These are phyloP conservation scores for Talaromyces sp. DNA, from an alignment of 2,329 filamentous ascomycete species.

Conservation along the genomic window DNA sequence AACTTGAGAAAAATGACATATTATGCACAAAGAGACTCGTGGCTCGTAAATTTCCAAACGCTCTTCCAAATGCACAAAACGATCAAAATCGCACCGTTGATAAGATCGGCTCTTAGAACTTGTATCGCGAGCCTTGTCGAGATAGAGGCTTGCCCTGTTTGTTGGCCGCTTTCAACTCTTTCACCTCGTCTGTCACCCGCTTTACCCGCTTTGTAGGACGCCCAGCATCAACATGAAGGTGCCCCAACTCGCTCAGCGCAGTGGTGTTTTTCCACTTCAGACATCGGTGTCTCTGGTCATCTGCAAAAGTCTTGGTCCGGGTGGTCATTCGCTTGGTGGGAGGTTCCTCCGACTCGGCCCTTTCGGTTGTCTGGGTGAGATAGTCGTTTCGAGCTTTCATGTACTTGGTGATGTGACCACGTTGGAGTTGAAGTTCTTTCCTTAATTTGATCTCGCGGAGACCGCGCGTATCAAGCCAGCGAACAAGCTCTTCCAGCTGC, in stretches of 20 bases:
- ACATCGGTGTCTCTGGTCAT: conserved; percentile 56
- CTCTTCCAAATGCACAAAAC: neutral
- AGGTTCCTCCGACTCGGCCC: conserved; percentile 43
- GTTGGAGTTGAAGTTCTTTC: conserved; percentile 77
- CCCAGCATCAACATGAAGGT: conserved; percentile 57
- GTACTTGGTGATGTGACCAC: conserved; percentile 68
- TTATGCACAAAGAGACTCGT: neutral
- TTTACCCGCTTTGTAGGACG: conserved; percentile 48
- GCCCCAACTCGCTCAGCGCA: conserved; percentile 54
- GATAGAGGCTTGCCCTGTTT: conserved; percentile 48
- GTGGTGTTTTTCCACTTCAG: conserved; percentile 63
- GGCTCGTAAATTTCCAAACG: neutral
- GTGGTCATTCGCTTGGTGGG: conserved; percentile 56
- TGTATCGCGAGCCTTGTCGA: conserved; percentile 48
- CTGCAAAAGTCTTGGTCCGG: conserved; percentile 56
- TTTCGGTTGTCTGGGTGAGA: conserved; percentile 51
- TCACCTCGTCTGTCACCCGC: conserved; percentile 36
- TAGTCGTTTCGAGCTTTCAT: conserved; percentile 80
- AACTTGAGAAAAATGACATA: neutral
- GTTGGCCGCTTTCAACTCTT: conserved; percentile 38
- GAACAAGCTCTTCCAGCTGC: conserved; percentile 71
- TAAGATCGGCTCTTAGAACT: conserved; percentile 27
- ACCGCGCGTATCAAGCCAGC: conserved; percentile 84
- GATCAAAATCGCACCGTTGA: neutral
- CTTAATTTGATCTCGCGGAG: conserved; percentile 79